Conservation (phyloP, 2,329 filamentous ascomycete genomes). For the Blastomyces percursus region DNA sequence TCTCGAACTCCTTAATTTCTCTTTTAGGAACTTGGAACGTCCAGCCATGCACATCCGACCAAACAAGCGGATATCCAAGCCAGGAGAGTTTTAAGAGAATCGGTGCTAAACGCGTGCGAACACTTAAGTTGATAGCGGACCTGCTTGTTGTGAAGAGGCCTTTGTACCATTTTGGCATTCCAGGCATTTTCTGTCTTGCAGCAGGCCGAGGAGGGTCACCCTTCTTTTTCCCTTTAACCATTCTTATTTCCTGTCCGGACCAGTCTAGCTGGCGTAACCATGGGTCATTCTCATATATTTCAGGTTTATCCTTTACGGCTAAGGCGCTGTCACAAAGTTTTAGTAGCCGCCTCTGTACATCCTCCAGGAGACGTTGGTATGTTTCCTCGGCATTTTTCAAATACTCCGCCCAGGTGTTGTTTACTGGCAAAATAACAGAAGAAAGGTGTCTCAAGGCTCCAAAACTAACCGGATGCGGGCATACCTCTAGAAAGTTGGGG, state of each 20-base stretch:
- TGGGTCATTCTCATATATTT: conserved; percentile 65
- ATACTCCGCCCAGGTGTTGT: conserved; percentile 80
- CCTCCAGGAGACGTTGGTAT: conserved; percentile 64
- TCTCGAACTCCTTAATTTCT: conserved; percentile 54
- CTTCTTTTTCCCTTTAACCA: conserved; percentile 87
- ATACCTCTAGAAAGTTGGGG: conserved; percentile 75
- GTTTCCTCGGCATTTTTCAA: conserved; percentile 72
- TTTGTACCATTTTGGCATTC: conserved; percentile 94
- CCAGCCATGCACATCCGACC: conserved; percentile 92
- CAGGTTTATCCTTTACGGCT: conserved; percentile 56
- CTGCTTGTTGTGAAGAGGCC: conserved; percentile 65
- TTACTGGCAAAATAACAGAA: conserved; percentile 80
- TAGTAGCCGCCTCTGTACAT: conserved; percentile 64
- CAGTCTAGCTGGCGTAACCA: conserved; percentile 94
- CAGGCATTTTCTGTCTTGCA: conserved; percentile 80
- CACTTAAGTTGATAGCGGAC: conserved; percentile 60
- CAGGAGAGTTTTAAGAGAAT: conserved; percentile 73
- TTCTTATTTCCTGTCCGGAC: conserved; percentile 83
- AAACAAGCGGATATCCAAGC: conserved; percentile 80
- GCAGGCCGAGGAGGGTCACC: conserved; percentile 64
- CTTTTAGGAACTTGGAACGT: conserved; percentile 64
- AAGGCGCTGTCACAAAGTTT: conserved; percentile 67
- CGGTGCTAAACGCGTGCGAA: conserved; percentile 78
- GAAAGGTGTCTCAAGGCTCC: conserved; percentile 87
- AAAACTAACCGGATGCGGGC: conserved; percentile 95